Percentiles rank a stretch among this genome's conserved stretches.
These are phyloP conservation scores for Acacia crassicarpa DNA, from an alignment of 306 rosid genomes.

Conservation along the genomic window DNA sequence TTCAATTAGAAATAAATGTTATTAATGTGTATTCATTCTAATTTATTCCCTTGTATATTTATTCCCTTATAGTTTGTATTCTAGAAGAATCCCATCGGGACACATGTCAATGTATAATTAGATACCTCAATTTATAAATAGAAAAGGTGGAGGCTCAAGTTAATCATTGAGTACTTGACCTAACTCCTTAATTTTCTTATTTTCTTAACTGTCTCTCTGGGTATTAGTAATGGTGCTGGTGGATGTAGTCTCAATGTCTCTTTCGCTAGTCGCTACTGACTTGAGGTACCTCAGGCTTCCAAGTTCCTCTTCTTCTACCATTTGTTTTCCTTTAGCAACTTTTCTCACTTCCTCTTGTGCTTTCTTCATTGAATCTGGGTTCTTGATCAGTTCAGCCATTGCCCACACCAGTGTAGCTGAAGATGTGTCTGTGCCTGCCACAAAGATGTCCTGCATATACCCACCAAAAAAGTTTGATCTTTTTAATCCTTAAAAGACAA, in stretches of 20 bases:
- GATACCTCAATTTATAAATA: too few species aligned
- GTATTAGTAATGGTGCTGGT: neutral
- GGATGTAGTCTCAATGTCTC: neutral
- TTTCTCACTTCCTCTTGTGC: neutral
- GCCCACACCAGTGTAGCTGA: neutral
- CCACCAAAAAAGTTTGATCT: neutral
- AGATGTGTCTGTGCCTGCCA: neutral
- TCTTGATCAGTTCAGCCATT: neutral
- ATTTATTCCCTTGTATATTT: too few species aligned
- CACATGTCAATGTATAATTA: too few species aligned
- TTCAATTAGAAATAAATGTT: too few species aligned
- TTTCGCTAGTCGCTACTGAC: neutral
- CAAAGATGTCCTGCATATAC: neutral
- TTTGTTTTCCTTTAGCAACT: neutral
- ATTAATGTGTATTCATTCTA: too few species aligned
- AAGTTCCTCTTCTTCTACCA: neutral
- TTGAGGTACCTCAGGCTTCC: neutral
- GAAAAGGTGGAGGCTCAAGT: too few species aligned
- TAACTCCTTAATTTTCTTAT: too few species aligned
- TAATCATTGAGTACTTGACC: too few species aligned
- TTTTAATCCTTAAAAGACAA: neutral
- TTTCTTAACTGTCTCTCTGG: too few species aligned
- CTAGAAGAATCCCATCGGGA: too few species aligned
- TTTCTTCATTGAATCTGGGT: neutral
- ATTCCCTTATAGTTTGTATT: too few species aligned